These are phyloP conservation scores for Emericellopsis cladophorae DNA, from an alignment of 2,329 filamentous ascomycete species.

Conservation along the genomic window DNA sequence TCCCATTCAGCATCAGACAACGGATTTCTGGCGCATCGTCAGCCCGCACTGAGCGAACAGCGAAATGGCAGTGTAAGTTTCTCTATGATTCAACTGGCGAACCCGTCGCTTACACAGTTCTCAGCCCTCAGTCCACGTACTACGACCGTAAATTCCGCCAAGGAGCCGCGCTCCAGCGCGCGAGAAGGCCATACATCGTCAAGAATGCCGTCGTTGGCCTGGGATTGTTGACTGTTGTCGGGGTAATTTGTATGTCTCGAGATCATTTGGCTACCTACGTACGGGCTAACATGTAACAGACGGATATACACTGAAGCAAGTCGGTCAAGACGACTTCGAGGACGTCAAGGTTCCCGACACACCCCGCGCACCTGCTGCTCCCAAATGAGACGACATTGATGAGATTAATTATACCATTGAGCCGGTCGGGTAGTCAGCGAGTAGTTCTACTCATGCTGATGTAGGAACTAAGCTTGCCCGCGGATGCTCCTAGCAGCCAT, in stretches of 20 bases:
- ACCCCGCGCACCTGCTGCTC: constrained; percentile 36
- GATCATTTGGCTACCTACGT: not conserved
- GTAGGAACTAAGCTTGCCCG: no score
- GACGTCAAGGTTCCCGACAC: constrained; percentile 82
- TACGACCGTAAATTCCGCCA: constrained; percentile 83
- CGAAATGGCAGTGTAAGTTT: constrained; percentile 1
- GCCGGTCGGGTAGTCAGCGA: no score
- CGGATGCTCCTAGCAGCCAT: no score
- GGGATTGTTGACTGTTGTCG: constrained; percentile 62
- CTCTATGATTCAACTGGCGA: not conserved
- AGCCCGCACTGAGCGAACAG: not conserved
- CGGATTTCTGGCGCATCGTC: no score
- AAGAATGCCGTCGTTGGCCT: constrained; percentile 77
- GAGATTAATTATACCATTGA: no score
- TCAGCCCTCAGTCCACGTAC: constrained; percentile 54
- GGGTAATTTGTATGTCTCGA: constrained; percentile 62
- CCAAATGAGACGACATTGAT: constrained; percentile 11
- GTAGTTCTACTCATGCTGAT: no score
- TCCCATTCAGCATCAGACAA: no score
- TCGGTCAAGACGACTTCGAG: constrained; percentile 94
- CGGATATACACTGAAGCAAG: constrained; percentile 58
- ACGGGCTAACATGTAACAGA: constrained; percentile 21
- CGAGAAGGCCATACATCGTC: constrained; percentile 80
- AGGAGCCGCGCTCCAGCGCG: constrained; percentile 79
- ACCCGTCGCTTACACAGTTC: constrained; percentile 8